Evolutionary conservation across 164 flowering plant genomes (phyloP), one percentile per base, ranked within the genome.

Genomic region (Annona cherimola): DNA sequence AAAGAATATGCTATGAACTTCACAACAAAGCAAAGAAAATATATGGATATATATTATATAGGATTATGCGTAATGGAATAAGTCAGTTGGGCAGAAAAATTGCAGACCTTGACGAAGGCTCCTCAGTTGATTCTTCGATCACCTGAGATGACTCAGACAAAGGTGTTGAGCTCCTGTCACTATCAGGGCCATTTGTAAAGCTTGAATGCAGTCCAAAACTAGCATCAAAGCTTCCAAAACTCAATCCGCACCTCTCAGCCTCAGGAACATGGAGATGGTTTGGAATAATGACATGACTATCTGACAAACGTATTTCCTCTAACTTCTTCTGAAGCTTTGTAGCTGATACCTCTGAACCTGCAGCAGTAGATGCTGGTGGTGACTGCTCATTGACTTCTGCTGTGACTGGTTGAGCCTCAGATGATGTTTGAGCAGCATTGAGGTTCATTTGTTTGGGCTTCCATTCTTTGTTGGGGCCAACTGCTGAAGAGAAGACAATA

Each of bases 381-480:
- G 81, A 63, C 64, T 61, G 69, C 7, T 65, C 75, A 72, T 61
- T 74, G 9, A 70, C 83, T 76, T 45, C 50, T 50, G 70, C 81
- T 67, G 85, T 44, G 70, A 73, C 62, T 20, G 78, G 42, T 5
- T 74, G 69, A 78, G 70, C 76, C 54, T 85, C 90, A 61, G 87
- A 67, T 67, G 85, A 71, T 16, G 78, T 76, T 76, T 75, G 88
- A 70, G 71, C 72, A 79, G 68, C 54, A 81, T 67, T 84, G 41
- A 76, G 42, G 70, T 63, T 84, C 50, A 74, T 74, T 19, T 84
- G 74, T 76, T 93, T 90, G 65, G 94, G 93, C 73, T 91, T 90
- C 98, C 96, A 90, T 81, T 93, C 96, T 83, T 85, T 93, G 67
- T 74, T 77, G 41, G 89, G 84, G 55, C 89, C 93, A 45, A 75